These are phyloP conservation scores for Penicillium turbatum DNA, from an alignment of 495 filamentous ascomycete species.

Conservation along the genomic window DNA sequence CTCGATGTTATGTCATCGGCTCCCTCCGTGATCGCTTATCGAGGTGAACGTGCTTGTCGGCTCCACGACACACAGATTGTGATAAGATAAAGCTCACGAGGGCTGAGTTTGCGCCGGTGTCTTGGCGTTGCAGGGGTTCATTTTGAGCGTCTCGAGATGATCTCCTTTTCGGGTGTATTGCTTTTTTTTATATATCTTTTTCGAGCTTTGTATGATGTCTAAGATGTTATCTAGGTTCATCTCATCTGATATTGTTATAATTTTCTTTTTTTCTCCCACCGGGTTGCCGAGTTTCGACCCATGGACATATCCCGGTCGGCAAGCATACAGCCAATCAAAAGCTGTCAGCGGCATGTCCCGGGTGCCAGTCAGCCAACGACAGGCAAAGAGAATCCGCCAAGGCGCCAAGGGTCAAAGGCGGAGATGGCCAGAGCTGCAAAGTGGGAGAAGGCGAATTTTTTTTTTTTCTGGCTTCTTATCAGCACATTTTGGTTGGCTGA, in stretches of 20 bases:
- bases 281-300: conserved; percentile 14
- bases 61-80: not conserved
- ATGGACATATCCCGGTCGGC: conserved; percentile 15
- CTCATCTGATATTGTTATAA: too few species aligned
- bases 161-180: not conserved
- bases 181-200: not conserved
- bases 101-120: conserved; percentile 3
- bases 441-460: conserved; percentile 13
- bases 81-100: conserved; percentile 18
- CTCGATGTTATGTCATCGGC: conserved; percentile 7
- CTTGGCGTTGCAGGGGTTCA: conserved; percentile 3
- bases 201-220: too few species aligned
- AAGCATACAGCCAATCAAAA: conserved; percentile 12
- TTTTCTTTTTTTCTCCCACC: conserved; percentile 11
- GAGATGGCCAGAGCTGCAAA: conserved; percentile 3
- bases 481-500: conserved; percentile 20
- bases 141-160: not conserved
- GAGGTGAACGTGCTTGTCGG: not conserved
- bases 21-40: conserved; percentile 12
- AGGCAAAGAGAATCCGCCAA: conserved; percentile 11
- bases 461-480: conserved; percentile 22
- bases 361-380: not conserved
- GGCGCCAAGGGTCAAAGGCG: conserved; percentile 21
- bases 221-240: too few species aligned
- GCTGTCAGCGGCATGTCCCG: not conserved